Evolutionary conservation across 306 rosid species (phyloP), one percentile per base, ranked within the genome.

Genomic region (Cajanus cajan): DNA sequence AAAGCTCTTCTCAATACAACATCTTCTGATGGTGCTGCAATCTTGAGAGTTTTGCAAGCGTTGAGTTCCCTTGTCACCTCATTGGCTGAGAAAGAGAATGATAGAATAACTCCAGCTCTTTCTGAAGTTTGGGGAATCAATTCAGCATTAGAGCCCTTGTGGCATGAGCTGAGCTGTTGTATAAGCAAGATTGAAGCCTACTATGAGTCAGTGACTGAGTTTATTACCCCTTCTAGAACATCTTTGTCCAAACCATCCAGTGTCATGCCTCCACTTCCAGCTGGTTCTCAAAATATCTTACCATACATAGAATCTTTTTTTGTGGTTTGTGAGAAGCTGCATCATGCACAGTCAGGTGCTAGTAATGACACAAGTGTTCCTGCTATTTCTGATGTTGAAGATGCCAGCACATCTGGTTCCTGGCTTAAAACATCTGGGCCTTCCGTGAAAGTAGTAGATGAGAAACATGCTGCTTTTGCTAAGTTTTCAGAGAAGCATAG

Each of bases 291-390:
- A 82, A 94, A 94, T 83, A 87, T 94, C 62, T 82, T 92, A 76
- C 98, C 98, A 44, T 94, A 92, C 76, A 94, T 94, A 55, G 98
- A 94, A 82, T 92, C 98, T 18, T 94, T 94, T 88, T 94, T 94
- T 64, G 97, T 94, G 68, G 93, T 92, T 64, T 92, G 97, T 87
- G 98, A 94, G 88, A 94, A 92, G 85, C 85, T 94, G 72, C 97
- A 90, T 85, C 97, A 97, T 76, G 88, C 91, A 54, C 90, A 83
- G 68, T 86, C 88, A 6, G 93, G 93, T 80, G 90, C 93, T 71
- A 85, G 74, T 85, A 86, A 83, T 63, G 97, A 89, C 70, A 82
- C 81, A 44, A 74, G 84, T 78, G 66, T 85, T 87, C 84, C 92
- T 78, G 82, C 68, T 34, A 86, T 83, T 71, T 86, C 98, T 80